A percentile compares a stretch with the other conserved stretches of the same genome.
Conservation (phyloP, 1,284 basidiomycete species). For the Rhodotorula sp. region DNA sequence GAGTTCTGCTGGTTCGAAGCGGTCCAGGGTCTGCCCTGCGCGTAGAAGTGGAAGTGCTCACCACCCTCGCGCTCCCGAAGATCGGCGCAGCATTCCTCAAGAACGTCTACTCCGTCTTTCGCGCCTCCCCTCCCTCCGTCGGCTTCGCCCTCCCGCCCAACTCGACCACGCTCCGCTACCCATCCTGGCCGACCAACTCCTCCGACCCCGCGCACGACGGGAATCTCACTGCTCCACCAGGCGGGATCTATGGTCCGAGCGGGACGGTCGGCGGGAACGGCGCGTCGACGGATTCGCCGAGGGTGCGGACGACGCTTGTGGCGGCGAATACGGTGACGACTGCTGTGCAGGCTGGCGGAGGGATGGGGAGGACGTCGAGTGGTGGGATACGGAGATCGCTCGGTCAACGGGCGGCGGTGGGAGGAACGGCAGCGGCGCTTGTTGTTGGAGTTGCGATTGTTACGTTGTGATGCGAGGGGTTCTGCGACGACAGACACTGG, state of each 20-base stretch:
- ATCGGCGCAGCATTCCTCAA: conserved; percentile 48
- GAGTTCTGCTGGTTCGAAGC: not conserved
- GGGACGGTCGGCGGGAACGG: not conserved
- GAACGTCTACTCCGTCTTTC: conserved; percentile 50
- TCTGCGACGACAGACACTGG: no score
- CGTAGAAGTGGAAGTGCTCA: not conserved
- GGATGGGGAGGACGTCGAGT: not conserved
- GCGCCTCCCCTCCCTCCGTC: conserved; percentile 53
- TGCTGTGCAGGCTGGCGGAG: conserved; percentile 35
- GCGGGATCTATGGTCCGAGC: conserved; percentile 34
- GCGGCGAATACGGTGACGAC: conserved; percentile 35
- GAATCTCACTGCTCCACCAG: conserved; percentile 22
- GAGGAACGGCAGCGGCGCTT: no score
- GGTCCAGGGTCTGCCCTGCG: not conserved
- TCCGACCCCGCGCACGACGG: conserved; percentile 16
- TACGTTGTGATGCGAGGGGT: no score
- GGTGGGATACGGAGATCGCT: no score
- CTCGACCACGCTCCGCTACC: conserved; percentile 4
- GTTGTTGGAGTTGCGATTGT: no score
- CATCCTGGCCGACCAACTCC: conserved; percentile 15
- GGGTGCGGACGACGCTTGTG: conserved; percentile 18
- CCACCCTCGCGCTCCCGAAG: conserved; percentile 7
- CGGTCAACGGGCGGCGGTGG: no score
- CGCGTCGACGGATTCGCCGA: not conserved
- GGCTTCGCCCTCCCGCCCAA: conserved; percentile 53